Conservation (phyloP, 495 filamentous ascomycete species). For the Symbiotaphrina buchneri region DNA sequence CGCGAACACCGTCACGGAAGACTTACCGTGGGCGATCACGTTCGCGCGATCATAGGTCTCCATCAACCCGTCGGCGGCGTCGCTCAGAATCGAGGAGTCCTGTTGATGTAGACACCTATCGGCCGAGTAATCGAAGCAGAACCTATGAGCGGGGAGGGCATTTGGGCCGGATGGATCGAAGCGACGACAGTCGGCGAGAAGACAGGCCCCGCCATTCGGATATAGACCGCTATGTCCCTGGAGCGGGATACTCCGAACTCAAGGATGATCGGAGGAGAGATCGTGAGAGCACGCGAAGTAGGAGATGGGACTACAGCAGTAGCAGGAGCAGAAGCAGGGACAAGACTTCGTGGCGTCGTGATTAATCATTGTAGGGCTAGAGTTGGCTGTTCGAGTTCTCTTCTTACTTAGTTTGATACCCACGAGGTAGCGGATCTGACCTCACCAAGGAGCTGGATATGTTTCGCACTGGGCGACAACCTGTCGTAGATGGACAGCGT, state of each 20-base stretch:
- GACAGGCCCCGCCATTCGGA: constrained; percentile 1
- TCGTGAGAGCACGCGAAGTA: constrained; percentile 1
- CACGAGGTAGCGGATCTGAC: too few species aligned
- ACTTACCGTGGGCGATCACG: too few species aligned
- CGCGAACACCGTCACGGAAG: not conserved
- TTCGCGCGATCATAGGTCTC: not conserved
- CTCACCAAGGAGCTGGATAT: too few species aligned
- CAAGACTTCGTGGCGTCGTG: constrained; percentile 2
- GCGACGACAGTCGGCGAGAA: not conserved
- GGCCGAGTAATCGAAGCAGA: not conserved
- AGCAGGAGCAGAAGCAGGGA: constrained; percentile 3
- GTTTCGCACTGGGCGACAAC: too few species aligned
- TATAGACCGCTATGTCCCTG: constrained; percentile 4
- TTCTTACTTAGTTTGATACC: too few species aligned
- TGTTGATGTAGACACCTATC: constrained; percentile 3
- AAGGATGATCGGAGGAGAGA: not conserved
- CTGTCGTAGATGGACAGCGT: too few species aligned
- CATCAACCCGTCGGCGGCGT: not conserved
- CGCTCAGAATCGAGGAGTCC: constrained; percentile 3
- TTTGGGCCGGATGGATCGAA: not conserved
- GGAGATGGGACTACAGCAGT: not conserved
- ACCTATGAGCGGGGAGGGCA: not conserved
- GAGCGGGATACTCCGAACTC: not conserved
- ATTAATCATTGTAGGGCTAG: too few species aligned
- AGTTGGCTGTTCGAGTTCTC: too few species aligned